These are phyloP conservation scores for Pseudopithomyces maydicus DNA, from an alignment of 2,329 filamentous ascomycete species.

Conservation along the genomic window DNA sequence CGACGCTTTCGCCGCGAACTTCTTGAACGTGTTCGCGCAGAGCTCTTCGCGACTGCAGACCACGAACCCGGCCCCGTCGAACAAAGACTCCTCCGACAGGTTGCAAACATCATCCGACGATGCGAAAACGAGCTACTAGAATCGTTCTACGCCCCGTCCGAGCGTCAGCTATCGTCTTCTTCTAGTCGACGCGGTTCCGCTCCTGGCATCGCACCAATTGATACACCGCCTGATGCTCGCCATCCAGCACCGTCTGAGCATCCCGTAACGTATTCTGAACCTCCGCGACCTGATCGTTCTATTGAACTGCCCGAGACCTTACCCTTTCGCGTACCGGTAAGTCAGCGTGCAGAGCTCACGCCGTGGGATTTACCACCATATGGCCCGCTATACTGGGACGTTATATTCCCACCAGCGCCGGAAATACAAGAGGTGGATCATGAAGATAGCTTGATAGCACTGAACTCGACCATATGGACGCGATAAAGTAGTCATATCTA, in stretches of 20 bases:
- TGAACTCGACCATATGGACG: conserved; percentile 16
- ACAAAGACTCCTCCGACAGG: conserved; percentile 31
- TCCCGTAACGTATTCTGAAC: too few relatives aligned
- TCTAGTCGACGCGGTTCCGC: neutral
- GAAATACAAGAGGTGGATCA: neutral
- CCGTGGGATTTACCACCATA: too few relatives aligned
- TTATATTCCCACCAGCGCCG: conserved; percentile 19
- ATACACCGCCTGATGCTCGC: too few relatives aligned
- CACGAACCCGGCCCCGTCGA: conserved; percentile 26
- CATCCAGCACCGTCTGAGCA: too few relatives aligned
- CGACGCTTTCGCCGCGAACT: conserved; percentile 42
- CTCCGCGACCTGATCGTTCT: too few relatives aligned
- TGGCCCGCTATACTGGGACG: conserved; percentile 19
- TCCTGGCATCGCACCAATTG: too few relatives aligned
- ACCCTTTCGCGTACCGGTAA: too few relatives aligned
- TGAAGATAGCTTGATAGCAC: neutral
- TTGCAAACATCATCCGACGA: conserved; percentile 32
- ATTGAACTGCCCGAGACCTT: too few relatives aligned
- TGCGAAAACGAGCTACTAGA: conserved; percentile 32
- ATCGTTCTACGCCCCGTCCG: conserved; percentile 12
- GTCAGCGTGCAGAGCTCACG: too few relatives aligned
- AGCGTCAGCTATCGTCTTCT: neutral
- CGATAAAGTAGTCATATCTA: neutral
- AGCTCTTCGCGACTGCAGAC: conserved; percentile 33
- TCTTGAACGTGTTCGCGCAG: conserved; percentile 35